These are phyloP conservation scores for Yamadazyma songkhlaensis DNA, from an alignment of 1,139 yeast species.

Conservation along the genomic window DNA sequence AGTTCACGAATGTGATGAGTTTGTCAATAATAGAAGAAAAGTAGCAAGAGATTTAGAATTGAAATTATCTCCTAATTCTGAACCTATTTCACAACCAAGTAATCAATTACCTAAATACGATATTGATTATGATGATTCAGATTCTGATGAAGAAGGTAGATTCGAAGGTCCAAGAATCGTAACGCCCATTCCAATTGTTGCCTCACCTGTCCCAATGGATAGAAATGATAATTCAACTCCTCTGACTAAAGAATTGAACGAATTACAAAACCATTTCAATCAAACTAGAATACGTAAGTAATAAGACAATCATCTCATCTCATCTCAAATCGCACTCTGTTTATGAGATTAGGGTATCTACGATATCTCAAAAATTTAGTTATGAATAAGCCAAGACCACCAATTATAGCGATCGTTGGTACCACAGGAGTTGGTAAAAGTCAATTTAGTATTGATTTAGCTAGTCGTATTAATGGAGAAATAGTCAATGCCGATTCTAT, in stretches of 20 bases:
- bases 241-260: slow-evolving; percentile 11
- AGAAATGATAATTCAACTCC: slow-evolving; percentile 8
- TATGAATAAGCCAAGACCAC: slow-evolving; percentile 3
- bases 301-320: neutral
- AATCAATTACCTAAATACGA: neutral
- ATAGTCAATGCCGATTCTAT: slow-evolving; percentile 94
- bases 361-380: neutral
- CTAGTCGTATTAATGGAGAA: slow-evolving; percentile 78
- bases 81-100: slow-evolving; percentile 4
- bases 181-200: slow-evolving; percentile 16
- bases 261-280: slow-evolving; percentile 12
- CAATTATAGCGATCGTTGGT: slow-evolving; percentile 74
- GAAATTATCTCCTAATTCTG: slow-evolving; percentile 5
- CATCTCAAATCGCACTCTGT: neutral
- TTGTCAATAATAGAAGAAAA: slow-evolving; percentile 49
- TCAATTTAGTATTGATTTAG: slow-evolving; percentile 76
- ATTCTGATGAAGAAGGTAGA: neutral
- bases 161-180: slow-evolving; percentile 9
- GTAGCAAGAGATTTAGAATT: slow-evolving; percentile 53
- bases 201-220: slow-evolving; percentile 11
- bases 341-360: neutral
- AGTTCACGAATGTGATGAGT: slow-evolving; percentile 51
- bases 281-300: slow-evolving; percentile 9
- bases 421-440: slow-evolving; percentile 99
- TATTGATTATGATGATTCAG: neutral